Evolutionary conservation across 495 filamentous ascomycete species (phyloP).

Genomic region (Endocarpon pusillum): DNA sequence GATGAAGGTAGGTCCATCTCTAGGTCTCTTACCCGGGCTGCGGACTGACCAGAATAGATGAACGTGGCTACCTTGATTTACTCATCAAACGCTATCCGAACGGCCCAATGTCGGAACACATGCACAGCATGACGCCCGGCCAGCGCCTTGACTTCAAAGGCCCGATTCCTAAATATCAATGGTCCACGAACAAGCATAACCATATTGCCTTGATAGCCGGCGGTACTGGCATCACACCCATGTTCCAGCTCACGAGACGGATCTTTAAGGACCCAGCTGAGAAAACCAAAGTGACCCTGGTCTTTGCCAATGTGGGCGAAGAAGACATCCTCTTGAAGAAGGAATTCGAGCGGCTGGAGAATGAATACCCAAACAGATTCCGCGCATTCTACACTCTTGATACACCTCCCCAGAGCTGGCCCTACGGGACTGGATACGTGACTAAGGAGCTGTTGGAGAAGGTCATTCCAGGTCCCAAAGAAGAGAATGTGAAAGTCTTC

Average conservation of each 20-base stretch:
- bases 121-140: conserved; percentile 67
- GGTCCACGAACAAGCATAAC: conserved; percentile 82
- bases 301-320: conserved; percentile 76
- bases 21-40: background rate
- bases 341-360: conserved; percentile 69
- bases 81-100: conserved; percentile 79
- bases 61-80: conserved; percentile 68
- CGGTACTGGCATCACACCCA: conserved; percentile 88
- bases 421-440: conserved; percentile 57
- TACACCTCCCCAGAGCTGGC: conserved; percentile 69
- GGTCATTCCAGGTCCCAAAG: conserved; percentile 75
- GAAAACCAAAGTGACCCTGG: conserved; percentile 87
- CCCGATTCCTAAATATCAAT: conserved; percentile 85
- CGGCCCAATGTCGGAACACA: conserved; percentile 78
- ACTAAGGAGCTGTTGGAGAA: conserved; percentile 83
- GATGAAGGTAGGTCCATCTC: conserved; percentile 48
- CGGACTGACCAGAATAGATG: conserved; percentile 24
- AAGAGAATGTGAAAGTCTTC: conserved; percentile 83
- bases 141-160: conserved; percentile 83
- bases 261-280: conserved; percentile 95
- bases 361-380: conserved; percentile 86
- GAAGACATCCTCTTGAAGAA: conserved; percentile 78
- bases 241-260: conserved; percentile 68
- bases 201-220: conserved; percentile 88
- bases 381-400: conserved; percentile 79